phyloP scores from a whole-genome alignment of 116 monocot genomes.

The Trichopus zeylanicus region DNA sequence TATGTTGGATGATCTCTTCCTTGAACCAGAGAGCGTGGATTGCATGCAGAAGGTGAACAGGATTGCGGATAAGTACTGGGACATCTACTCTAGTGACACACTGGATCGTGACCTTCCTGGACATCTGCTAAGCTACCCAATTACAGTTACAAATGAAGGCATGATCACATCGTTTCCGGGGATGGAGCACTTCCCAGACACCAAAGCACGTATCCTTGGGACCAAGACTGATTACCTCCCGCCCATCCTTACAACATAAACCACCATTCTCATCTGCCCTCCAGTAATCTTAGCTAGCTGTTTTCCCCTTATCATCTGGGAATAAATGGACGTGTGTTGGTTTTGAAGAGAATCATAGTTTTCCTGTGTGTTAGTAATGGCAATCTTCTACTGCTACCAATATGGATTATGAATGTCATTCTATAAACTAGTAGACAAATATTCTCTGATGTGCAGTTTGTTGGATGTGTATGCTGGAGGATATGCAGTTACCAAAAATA shows the following conservation, averaged over 20 bases:
- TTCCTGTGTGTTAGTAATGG: no score
- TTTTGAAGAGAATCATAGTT: neutral
- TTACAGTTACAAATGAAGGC: conserved; percentile 17
- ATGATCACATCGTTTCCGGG: conserved; percentile 14
- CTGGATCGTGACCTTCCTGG: conserved; percentile 34
- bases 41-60: conserved; percentile 43
- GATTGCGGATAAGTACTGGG: conserved; percentile 45
- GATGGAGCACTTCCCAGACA: conserved; percentile 39
- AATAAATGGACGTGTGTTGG: neutral
- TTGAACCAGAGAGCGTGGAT: conserved; percentile 36
- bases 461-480: no score
- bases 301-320: neutral
- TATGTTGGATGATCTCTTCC: conserved; percentile 34
- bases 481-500: no score
- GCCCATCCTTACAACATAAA: conserved; percentile 53
- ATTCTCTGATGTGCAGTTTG: no score
- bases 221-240: conserved; percentile 46
- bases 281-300: neutral
- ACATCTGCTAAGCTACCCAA: conserved; percentile 47
- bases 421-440: no score
- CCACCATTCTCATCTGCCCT: neutral
- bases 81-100: conserved; percentile 22
- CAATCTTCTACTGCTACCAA: no score
- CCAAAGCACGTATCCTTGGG: conserved; percentile 38
- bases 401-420: no score